phyloP scores from a whole-genome alignment of 139 green algal genomes.

The Astrephomene gubernaculifera region DNA sequence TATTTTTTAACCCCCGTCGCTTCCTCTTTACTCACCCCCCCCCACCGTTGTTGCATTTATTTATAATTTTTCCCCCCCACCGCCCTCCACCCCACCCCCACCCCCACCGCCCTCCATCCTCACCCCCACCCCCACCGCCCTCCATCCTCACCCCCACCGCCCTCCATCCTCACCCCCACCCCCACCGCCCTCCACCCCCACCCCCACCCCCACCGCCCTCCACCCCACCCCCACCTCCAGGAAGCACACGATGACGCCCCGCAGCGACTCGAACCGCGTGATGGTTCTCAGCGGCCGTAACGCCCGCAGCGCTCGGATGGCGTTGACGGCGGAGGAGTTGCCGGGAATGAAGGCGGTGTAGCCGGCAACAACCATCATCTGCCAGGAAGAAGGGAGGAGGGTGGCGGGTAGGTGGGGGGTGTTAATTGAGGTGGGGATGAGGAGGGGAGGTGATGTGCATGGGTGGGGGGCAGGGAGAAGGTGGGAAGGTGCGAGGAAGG shows the following conservation, averaged over 20 bases:
- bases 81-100: neutral
- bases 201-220: neutral
- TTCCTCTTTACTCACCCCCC: too few species aligned
- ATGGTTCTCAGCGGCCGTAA: conserved; percentile 87
- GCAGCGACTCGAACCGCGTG: conserved; percentile 78
- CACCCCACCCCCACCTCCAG: conserved; percentile 62
- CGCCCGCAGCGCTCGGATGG: conserved; percentile 77
- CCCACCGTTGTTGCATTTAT: too few species aligned
- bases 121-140: neutral
- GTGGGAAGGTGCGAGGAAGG: too few species aligned
- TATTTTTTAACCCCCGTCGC: too few species aligned
- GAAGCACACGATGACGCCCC: conserved; percentile 81
- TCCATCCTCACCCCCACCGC: neutral
- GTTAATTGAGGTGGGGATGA: too few species aligned
- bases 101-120: neutral
- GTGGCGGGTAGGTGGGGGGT: too few species aligned
- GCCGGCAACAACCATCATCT: conserved; percentile 76
- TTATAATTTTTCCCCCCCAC: too few species aligned
- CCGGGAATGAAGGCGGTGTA: conserved; percentile 72
- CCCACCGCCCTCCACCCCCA: neutral
- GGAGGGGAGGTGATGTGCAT: too few species aligned
- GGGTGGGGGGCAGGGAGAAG: too few species aligned
- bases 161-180: neutral
- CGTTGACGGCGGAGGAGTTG: conserved; percentile 57
- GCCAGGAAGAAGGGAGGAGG: neutral